Conservation (phyloP, 345 rosid genomes). For the Melastoma malabathricum region DNA sequence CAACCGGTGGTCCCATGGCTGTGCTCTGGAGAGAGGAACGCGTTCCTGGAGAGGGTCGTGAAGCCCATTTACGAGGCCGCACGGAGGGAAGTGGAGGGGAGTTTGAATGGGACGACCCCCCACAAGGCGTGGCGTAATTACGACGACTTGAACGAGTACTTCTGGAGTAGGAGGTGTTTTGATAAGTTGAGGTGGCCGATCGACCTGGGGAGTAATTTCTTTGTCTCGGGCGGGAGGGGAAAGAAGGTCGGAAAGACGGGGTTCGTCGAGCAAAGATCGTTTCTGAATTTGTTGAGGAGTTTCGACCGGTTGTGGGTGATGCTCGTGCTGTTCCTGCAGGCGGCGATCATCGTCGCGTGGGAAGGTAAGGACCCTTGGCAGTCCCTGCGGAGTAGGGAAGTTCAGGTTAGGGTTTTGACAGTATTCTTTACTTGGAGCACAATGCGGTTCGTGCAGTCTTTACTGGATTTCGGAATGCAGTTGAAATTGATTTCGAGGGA, state of each 20-base stretch:
- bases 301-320: conserved; percentile 87
- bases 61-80: conserved; percentile 71
- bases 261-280: conserved; percentile 90
- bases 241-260: conserved; percentile 90
- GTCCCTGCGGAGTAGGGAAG: conserved; percentile 27
- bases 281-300: conserved; percentile 74
- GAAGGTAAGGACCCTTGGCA: conserved; percentile 51
- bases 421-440: conserved; percentile 83
- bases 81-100: conserved; percentile 69
- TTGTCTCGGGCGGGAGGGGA: conserved; percentile 34
- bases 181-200: conserved; percentile 83
- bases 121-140: conserved; percentile 89
- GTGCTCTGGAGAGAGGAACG: conserved; percentile 53
- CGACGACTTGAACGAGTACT: conserved; percentile 90
- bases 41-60: conserved; percentile 52
- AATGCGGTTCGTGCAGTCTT: conserved; percentile 65
- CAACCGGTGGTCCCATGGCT: conserved; percentile 61
- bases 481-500: conserved; percentile 57
- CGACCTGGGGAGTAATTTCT: conserved; percentile 60
- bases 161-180: conserved; percentile 86
- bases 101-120: conserved; percentile 87
- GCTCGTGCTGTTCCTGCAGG: conserved; percentile 63
- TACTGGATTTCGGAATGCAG: conserved; percentile 64
- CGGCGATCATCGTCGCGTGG: conserved; percentile 70
- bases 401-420: conserved; percentile 58